A percentile compares a stretch with the other conserved stretches of the same genome.
Evolutionary conservation across 228 moss, liverwort and hornwort species (phyloP).

Genomic region (Sphagnum fallax): DNA sequence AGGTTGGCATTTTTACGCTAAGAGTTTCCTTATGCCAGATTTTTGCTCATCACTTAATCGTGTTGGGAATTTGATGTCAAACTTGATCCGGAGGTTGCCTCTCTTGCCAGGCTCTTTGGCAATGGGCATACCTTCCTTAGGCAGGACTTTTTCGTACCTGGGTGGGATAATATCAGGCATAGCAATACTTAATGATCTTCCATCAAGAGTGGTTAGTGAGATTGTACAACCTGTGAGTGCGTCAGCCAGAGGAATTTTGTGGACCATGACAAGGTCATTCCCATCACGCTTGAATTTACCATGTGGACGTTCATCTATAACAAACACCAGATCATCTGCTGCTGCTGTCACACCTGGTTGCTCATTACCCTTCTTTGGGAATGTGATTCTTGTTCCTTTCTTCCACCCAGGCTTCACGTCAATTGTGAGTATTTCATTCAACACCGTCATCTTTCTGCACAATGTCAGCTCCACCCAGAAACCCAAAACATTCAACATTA

Average conservation of each 20-base stretch:
- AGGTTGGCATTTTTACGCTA: constrained; percentile 1
- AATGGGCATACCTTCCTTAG: constrained; percentile 59
- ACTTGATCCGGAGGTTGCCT: constrained; percentile 55
- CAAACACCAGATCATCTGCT: constrained; percentile 42
- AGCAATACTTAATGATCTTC: constrained; percentile 46
- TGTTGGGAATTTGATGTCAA: constrained; percentile 46
- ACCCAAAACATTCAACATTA: no score
- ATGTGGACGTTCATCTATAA: constrained; percentile 57
- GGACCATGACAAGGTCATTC: constrained; percentile 55
- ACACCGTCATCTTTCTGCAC: constrained; percentile 43
- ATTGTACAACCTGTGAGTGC: constrained; percentile 64
- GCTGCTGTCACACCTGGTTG: constrained; percentile 49
- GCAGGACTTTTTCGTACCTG: constrained; percentile 47
- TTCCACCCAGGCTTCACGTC: constrained; percentile 70
- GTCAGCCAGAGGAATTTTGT: constrained; percentile 37
- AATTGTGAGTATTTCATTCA: constrained; percentile 62
- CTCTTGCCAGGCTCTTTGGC: constrained; percentile 55
- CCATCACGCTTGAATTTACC: constrained; percentile 59
- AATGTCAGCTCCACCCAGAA: neutral
- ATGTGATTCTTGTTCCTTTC: constrained; percentile 61
- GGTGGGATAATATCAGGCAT: constrained; percentile 40
- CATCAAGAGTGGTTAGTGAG: constrained; percentile 42
- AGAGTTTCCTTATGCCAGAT: constrained; percentile 34
- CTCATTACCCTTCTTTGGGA: constrained; percentile 62
- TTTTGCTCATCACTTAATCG: constrained; percentile 46